Evolutionary conservation across 2,329 filamentous ascomycete species (phyloP).

Genomic region (Fusarium sp.): DNA sequence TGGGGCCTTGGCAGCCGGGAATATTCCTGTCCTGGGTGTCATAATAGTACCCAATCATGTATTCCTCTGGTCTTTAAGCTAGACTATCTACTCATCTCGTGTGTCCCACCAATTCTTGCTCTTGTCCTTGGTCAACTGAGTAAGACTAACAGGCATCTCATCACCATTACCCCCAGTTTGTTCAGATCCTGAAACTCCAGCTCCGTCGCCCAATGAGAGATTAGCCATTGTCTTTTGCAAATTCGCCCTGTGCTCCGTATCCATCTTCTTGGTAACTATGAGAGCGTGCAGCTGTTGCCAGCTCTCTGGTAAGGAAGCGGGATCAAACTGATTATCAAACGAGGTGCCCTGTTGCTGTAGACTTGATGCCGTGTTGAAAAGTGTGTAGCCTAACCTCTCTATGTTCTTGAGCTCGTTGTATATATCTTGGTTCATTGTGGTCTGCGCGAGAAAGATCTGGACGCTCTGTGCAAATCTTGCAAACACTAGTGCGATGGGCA

Average conservation of each 20-base stretch:
- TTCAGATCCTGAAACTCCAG: background rate
- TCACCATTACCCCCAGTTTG: background rate
- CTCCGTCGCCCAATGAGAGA: background rate
- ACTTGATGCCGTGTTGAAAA: background rate
- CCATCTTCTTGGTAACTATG: background rate
- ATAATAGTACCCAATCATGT: background rate
- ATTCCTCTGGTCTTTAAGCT: background rate
- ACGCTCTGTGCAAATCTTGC: background rate
- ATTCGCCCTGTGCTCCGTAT: background rate
- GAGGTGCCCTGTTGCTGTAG: background rate
- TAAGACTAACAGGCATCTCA: background rate
- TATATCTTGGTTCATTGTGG: background rate
- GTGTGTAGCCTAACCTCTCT: background rate
- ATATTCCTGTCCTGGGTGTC: too few relatives aligned
- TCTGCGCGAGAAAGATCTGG: background rate
- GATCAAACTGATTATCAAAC: background rate
- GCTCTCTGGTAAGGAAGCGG: background rate
- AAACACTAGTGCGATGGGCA: background rate
- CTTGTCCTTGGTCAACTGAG: background rate
- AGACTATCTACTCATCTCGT: background rate
- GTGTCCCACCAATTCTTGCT: constrained; percentile 6
- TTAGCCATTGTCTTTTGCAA: background rate
- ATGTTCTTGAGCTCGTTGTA: background rate
- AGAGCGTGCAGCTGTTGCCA: background rate
- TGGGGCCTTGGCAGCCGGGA: too few relatives aligned